Evolutionary conservation across 306 rosid species (phyloP).

Genomic region (Lathyrus tuberosus): DNA sequence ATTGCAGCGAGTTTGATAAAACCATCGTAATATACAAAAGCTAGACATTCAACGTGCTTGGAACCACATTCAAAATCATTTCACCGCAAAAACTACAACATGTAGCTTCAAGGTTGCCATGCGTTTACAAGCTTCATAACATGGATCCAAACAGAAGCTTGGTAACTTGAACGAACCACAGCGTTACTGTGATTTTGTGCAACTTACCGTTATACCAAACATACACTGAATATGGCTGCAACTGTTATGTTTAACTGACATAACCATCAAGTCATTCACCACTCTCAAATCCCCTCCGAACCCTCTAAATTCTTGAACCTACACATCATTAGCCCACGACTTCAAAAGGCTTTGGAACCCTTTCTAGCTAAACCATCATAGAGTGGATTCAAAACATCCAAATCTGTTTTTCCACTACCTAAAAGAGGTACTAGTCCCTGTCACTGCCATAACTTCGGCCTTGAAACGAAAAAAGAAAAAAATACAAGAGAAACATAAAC

Average conservation of each 20-base stretch:
- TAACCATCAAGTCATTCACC: background rate
- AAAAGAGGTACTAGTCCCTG: background rate
- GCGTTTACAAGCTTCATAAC: no score
- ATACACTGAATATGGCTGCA: no score
- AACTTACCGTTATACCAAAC: no score
- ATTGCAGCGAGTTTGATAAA: constrained; percentile 8
- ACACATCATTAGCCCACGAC: background rate
- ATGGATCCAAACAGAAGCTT: no score
- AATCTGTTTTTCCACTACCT: background rate
- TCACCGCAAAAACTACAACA: no score
- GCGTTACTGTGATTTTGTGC: no score
- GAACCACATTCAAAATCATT: no score
- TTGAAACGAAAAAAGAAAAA: background rate
- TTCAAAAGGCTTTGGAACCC: background rate
- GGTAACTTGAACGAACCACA: no score
- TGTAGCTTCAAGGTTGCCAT: no score
- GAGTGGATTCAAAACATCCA: background rate
- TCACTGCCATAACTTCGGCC: background rate
- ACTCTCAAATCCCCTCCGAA: background rate
- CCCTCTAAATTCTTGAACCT: background rate
- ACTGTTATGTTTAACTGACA: background rate
- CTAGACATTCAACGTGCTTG: no score
- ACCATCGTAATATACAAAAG: no score
- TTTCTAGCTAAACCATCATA: background rate
- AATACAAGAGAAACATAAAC: background rate